Base-by-base conservation (phyloP, 2,329 filamentous ascomycete species). In the Laburnicola sp. region DNA sequence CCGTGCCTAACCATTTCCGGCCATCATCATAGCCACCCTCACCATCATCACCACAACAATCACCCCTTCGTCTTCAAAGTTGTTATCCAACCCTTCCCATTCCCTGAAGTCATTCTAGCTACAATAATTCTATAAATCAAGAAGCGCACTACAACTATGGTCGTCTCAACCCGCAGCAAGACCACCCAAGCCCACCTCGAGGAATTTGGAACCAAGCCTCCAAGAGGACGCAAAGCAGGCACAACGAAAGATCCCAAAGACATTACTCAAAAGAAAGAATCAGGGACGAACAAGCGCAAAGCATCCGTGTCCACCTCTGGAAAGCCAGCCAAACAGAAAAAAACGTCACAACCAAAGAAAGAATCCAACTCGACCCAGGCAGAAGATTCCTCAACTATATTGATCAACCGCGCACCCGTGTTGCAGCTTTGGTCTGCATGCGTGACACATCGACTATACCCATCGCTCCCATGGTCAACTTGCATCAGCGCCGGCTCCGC, bases 331-430 rank as follows among this genome's bases (percentile, higher is more conserved):
- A 47, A 47, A 22, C 22, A 27, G 8, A 38, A 23, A 26, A 47
- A 47, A 25, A 23, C 35, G 8, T 3, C 35, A 4, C 11, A 39
- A 25, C 6, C 23, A 10, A 21, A 35, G 4, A 30, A 39, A 6
- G 7, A 25, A n/a, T 7, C 45, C 3, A 16, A 35, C 10, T 26
- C 45, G 23, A 27, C 27, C 2, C 23, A 31, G 11, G 16, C 8
- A 42, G 21, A 37, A 21, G 25, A 38, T 8, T 16, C 31, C 37
- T 27, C 25, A 8, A 46, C 32, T 11, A 62, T 70, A 42, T 48
- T 58, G 4, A 70, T 71, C 54, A 70, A 69, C 34, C 65, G 67
- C 9, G 62, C 66, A 3, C 65, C 69, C 1, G 62, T 71, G 6
- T 59, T 72, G 26, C 62, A 68, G 7, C 59, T 71, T 5, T 69